Conservation (phyloP, 495 filamentous ascomycete species). For the Aspergillus nidulans region DNA sequence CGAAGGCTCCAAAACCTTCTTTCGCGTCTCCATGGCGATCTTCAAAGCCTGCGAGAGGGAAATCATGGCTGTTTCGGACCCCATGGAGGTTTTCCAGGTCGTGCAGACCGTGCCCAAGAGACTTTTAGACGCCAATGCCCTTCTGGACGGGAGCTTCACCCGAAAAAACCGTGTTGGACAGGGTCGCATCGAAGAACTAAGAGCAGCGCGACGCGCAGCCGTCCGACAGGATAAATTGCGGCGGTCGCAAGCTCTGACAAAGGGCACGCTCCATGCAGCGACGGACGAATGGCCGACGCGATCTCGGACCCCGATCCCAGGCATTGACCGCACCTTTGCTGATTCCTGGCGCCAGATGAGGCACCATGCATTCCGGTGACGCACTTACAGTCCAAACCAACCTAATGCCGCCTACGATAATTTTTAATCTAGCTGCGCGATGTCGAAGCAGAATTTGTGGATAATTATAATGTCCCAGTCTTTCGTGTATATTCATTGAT, state of each 20-base stretch:
- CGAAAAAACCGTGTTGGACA: constrained; percentile 82
- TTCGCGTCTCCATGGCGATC: constrained; percentile 83
- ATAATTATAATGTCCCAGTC: neutral
- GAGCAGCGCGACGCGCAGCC: constrained; percentile 35
- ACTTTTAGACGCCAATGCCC: constrained; percentile 70
- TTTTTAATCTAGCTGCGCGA: neutral
- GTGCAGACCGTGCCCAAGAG: constrained; percentile 85
- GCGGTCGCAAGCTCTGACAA: constrained; percentile 36
- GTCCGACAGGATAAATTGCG: constrained; percentile 44
- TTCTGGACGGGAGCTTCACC: constrained; percentile 78
- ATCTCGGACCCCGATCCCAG: constrained; percentile 28
- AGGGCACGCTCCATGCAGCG: constrained; percentile 36
- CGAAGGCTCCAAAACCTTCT: constrained; percentile 93
- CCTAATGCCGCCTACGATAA: neutral
- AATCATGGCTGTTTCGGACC: constrained; percentile 75
- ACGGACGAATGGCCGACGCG: constrained; percentile 36
- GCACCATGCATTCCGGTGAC: constrained; percentile 37
- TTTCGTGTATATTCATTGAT: constrained; percentile 6
- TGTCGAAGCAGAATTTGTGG: neutral
- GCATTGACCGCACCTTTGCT: constrained; percentile 35
- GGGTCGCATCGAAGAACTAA: constrained; percentile 43
- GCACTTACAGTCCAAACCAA: neutral
- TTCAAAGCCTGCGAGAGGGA: constrained; percentile 87
- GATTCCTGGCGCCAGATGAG: constrained; percentile 40
- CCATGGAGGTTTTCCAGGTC: constrained; percentile 94